Evolutionary conservation across 805 yeast species (phyloP).

Genomic region (Isabelozyma gotoi): DNA sequence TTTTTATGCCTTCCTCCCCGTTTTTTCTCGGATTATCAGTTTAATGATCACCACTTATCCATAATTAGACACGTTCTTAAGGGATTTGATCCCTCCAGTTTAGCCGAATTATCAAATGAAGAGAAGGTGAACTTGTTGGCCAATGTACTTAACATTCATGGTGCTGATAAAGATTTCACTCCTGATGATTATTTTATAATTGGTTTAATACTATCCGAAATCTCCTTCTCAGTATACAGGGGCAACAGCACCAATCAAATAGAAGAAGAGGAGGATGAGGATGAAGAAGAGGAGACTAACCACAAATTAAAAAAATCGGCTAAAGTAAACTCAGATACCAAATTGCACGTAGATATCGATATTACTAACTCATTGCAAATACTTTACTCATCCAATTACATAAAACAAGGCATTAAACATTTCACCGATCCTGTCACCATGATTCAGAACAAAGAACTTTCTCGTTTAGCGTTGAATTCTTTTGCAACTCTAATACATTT

Average conservation of each 20-base stretch:
- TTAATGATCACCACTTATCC: slow-evolving; percentile 1
- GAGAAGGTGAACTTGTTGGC: slow-evolving; percentile 12
- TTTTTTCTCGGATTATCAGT: slow-evolving; percentile 1
- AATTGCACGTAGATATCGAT: background rate
- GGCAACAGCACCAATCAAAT: too few species aligned
- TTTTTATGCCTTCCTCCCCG: slow-evolving; percentile 12
- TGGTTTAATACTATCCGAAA: slow-evolving; percentile 15
- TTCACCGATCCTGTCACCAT: slow-evolving; percentile 7
- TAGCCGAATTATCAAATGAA: background rate
- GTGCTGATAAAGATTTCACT: slow-evolving; percentile 8
- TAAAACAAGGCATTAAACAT: slow-evolving; percentile 15
- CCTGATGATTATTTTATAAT: slow-evolving; percentile 17
- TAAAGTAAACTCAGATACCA: background rate
- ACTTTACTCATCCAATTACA: slow-evolving; percentile 20
- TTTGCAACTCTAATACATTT: slow-evolving; percentile 31
- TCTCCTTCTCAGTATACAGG: slow-evolving; percentile 16
- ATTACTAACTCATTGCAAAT: slow-evolving; percentile 5
- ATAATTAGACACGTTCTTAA: background rate
- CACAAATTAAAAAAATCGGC: background rate
- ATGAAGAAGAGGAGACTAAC: slow-evolving; percentile 13
- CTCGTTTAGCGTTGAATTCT: slow-evolving; percentile 14
- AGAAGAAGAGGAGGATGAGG: slow-evolving; percentile 16
- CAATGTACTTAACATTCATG: slow-evolving; percentile 16
- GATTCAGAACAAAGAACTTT: slow-evolving; percentile 1
- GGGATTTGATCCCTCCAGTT: background rate